Conservation (phyloP, 2,329 filamentous ascomycete species). For the Ophiocordyceps sinensis region DNA sequence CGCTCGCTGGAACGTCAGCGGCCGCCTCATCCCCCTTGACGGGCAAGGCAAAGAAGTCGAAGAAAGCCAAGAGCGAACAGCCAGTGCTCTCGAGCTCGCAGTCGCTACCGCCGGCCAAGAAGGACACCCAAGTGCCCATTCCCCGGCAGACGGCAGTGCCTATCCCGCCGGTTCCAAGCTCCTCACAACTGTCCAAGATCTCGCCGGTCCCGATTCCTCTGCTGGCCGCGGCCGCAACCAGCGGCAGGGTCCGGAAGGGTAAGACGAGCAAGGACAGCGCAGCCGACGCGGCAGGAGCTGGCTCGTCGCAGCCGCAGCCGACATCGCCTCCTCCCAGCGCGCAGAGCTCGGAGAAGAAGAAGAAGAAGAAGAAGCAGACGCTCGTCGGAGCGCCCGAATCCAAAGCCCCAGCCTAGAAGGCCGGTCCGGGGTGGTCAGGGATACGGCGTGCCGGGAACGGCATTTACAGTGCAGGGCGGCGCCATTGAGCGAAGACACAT, state of each 20-base stretch:
- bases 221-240: conserved; percentile 8
- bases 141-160: conserved; percentile 17
- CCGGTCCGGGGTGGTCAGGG: not conserved
- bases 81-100: conserved; percentile 6
- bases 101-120: conserved; percentile 4
- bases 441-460: not conserved
- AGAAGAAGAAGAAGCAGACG: conserved; percentile 9
- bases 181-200: conserved; percentile 12
- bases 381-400: conserved; percentile 12
- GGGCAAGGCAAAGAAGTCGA: conserved; percentile 11
- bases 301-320: conserved; percentile 6
- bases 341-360: conserved; percentile 5
- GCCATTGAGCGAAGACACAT: not conserved
- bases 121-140: conserved; percentile 14
- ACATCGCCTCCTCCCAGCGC: conserved; percentile 8
- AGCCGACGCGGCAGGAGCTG: conserved; percentile 1
- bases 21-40: conserved; percentile 10
- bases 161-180: conserved; percentile 19
- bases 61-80: conserved; percentile 14
- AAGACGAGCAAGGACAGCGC: conserved; percentile 17
- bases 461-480: not conserved
- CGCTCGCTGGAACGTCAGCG: conserved; percentile 5
- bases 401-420: conserved; percentile 10
- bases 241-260: conserved; percentile 12
- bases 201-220: conserved; percentile 11